Percentiles rank a stretch among this genome's conserved stretches.
Conservation (phyloP, 495 filamentous ascomycete species). For the Pyrenula massariospora region DNA sequence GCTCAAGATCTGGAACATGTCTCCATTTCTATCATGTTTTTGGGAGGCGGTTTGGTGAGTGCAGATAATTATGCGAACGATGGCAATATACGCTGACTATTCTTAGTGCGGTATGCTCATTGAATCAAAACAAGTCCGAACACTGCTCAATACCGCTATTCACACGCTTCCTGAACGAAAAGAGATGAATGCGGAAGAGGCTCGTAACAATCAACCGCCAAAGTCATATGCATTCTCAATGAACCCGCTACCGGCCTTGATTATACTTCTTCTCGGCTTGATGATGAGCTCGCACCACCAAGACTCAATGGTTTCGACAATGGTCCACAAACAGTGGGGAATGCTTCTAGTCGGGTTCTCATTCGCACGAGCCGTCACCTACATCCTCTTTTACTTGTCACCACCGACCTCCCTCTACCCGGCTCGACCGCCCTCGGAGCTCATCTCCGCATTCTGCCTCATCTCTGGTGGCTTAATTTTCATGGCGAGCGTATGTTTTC, state of each 20-base stretch:
- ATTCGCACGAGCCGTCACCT: constrained; percentile 66
- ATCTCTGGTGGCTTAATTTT: constrained; percentile 82
- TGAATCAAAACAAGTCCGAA: constrained; percentile 61
- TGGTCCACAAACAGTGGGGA: constrained; percentile 94
- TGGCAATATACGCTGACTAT: constrained; percentile 11
- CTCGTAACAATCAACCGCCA: constrained; percentile 36
- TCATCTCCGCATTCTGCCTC: constrained; percentile 76
- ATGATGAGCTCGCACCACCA: constrained; percentile 97
- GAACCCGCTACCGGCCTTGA: constrained; percentile 81
- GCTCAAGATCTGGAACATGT: constrained; percentile 81
- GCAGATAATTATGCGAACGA: background rate
- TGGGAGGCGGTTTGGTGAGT: constrained; percentile 82
- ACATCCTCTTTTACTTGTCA: constrained; percentile 65
- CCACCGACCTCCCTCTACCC: constrained; percentile 80
- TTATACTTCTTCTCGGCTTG: constrained; percentile 75
- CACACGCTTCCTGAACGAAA: constrained; percentile 26
- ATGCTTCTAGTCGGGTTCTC: constrained; percentile 73
- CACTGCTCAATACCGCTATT: constrained; percentile 57
- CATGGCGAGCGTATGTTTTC: constrained; percentile 57
- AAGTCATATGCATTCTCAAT: constrained; percentile 62
- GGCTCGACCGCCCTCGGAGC: constrained; percentile 80
- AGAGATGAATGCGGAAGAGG: constrained; percentile 12
- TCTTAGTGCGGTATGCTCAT: constrained; percentile 79
- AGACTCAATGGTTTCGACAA: constrained; percentile 68
- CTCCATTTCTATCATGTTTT: constrained; percentile 87